Evolutionary conservation across 352 stramenopile genomes (phyloP).

Genomic region (Phytophthora nicotianae): DNA sequence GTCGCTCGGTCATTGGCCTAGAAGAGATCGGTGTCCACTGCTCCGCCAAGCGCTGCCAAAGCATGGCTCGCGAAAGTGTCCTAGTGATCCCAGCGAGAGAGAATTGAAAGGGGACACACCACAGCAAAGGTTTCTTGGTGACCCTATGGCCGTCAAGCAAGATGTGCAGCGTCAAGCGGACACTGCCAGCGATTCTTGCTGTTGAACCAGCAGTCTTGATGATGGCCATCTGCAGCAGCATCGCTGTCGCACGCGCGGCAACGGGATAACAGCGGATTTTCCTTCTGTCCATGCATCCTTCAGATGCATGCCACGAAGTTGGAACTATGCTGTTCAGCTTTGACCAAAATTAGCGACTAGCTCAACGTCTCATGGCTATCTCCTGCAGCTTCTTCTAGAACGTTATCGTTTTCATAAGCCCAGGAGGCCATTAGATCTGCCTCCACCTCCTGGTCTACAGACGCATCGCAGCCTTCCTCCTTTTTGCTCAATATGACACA

Average conservation of each 20-base stretch:
- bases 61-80: neutral
- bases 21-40: no score
- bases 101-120: neutral
- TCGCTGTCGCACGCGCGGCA: slow-evolving; percentile 5
- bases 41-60: neutral
- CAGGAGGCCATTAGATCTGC: slow-evolving; percentile 25
- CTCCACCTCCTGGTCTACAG: slow-evolving; percentile 17
- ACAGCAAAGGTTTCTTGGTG: slow-evolving; percentile 12
- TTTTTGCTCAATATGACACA: slow-evolving; percentile 39
- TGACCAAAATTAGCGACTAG: no score
- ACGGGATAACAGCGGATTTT: slow-evolving; percentile 6
- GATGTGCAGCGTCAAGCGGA: slow-evolving; percentile 17
- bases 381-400: slow-evolving; percentile 13
- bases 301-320: no score
- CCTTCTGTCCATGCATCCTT: no score
- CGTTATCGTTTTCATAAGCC: slow-evolving; percentile 36
- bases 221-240: neutral
- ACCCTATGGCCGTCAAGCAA: slow-evolving; percentile 15
- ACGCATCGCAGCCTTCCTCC: neutral
- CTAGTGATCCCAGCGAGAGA: neutral
- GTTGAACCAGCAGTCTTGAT: neutral
- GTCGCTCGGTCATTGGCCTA: slow-evolving; percentile 19
- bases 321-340: no score
- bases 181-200: neutral
- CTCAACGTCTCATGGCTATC: slow-evolving; percentile 21